Percentiles rank a stretch among this genome's conserved stretches.
phyloP scores from a whole-genome alignment of 2,329 filamentous ascomycete species.

The Alternaria metachromatica region DNA sequence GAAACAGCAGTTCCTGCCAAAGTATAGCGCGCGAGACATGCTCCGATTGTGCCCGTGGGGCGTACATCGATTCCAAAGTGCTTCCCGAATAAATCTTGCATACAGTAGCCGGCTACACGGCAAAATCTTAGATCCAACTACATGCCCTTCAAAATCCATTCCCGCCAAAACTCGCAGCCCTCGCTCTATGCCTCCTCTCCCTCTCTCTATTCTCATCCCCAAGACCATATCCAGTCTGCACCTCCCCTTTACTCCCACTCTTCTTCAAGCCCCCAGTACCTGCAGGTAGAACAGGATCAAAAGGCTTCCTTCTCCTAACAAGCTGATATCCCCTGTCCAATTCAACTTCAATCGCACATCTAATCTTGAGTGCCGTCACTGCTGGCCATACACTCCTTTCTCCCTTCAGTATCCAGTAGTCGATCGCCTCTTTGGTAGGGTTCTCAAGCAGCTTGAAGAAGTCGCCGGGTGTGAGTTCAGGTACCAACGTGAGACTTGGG shows the following conservation, averaged over 20 bases:
- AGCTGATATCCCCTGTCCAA: slow-evolving; percentile 85
- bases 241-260: slow-evolving; percentile 31
- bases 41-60: background rate
- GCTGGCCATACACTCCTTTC: slow-evolving; percentile 93
- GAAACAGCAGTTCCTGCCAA: background rate
- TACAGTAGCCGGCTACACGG: background rate
- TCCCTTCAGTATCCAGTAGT: slow-evolving; percentile 85
- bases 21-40: background rate
- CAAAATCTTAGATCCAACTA: background rate
- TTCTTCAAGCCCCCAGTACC: slow-evolving; percentile 24
- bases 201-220: slow-evolving; percentile 13
- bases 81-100: background rate
- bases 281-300: slow-evolving; percentile 37
- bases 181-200: slow-evolving; percentile 20
- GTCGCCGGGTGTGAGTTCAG: slow-evolving; percentile 75
- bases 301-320: slow-evolving; percentile 64
- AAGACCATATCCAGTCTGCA: slow-evolving; percentile 13
- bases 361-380: slow-evolving; percentile 78
- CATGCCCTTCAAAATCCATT: slow-evolving; percentile 1
- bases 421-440: slow-evolving; percentile 75
- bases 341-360: slow-evolving; percentile 86
- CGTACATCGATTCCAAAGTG: background rate
- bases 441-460: slow-evolving; percentile 82
- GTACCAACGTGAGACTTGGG: slow-evolving; percentile 80
- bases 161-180: slow-evolving; percentile 41